Evolutionary conservation across 2,329 filamentous ascomycete species (phyloP), one percentile per base, ranked within the genome.

Genomic region (Colletotrichum truncatum): DNA sequence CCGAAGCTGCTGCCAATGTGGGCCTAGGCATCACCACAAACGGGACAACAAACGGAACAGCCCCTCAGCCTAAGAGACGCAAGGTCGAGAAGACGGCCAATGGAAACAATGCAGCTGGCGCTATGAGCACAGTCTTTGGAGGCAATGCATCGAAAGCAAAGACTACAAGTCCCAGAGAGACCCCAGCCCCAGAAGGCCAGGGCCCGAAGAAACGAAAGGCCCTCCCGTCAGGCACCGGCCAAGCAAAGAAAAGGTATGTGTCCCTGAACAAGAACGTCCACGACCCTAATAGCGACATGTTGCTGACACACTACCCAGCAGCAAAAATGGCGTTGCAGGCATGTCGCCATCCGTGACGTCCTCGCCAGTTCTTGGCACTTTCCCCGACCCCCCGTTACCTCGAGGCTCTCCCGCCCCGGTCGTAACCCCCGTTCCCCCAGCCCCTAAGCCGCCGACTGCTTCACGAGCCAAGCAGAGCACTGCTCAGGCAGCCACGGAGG

Each of bases 391-490:
- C 2, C 84, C 84, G 68, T 83, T 79, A 69, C 78, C 75, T 70
- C 83, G 81, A 68, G 82, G 73, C 57, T 92, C 90, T 39, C 91
- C 91, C 26, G 87, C 84, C 8, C 89, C 89, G 6, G 77, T 79
- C 14, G 30, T 52, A 2, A 48, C 26, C 26, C 58, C 57, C 21
- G 57, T 52, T 8, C 52, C 64, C 4, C 36, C 64, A 18, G 53
- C 59, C 25, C 49, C 46, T 6, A 68, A 67, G 18, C 26, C 56
- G 16, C 55, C 92, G 11, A 84, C 87, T 53, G 89, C 90, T 5
- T 89, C 91, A 6, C 88, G 93, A 70, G 88, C 89, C 36, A 89
- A 93, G 72, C 93, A 94, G 74, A 94, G 91, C 73, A 93, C 92
- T 14, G 85, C 87, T 58, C 86, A 88, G 63, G 85, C 86, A n/a